A percentile compares a stretch with the other conserved stretches of the same genome.
Evolutionary conservation across 78 protist genomes (phyloP).

Genomic region (slime mould (Dictyostelium discoideum)): DNA sequence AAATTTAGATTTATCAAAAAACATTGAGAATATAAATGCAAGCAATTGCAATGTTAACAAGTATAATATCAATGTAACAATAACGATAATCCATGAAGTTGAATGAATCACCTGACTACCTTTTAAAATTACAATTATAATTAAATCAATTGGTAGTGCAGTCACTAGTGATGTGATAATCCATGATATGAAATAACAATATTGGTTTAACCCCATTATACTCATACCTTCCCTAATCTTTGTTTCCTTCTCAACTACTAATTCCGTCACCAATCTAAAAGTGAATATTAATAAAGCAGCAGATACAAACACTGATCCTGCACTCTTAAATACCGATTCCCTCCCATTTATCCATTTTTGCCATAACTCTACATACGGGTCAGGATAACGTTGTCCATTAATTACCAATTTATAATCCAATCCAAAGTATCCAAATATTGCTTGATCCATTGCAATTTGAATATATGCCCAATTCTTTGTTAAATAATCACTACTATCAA

Average conservation of each 20-base stretch:
- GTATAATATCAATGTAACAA: background rate
- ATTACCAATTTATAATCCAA: background rate
- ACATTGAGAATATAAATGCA: background rate
- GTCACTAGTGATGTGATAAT: background rate
- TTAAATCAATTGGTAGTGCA: background rate
- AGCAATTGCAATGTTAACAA: background rate
- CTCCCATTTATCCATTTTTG: slow-evolving; percentile 42
- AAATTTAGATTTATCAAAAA: slow-evolving; percentile 52
- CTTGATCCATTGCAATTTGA: slow-evolving; percentile 69
- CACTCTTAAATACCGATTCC: slow-evolving; percentile 22
- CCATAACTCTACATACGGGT: slow-evolving; percentile 29
- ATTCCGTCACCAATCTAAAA: slow-evolving; percentile 2
- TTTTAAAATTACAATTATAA: background rate
- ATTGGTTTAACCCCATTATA: slow-evolving; percentile 56
- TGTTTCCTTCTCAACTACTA: slow-evolving; percentile 46
- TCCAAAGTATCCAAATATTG: slow-evolving; percentile 1
- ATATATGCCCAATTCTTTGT: background rate
- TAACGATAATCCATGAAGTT: background rate
- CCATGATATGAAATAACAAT: slow-evolving; percentile 36
- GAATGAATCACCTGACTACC: background rate
- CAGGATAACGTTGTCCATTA: slow-evolving; percentile 7
- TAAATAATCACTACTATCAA: background rate
- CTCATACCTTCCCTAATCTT: slow-evolving; percentile 69
- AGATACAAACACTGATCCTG: slow-evolving; percentile 43
- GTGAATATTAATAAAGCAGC: slow-evolving; percentile 24